Base-by-base conservation (phyloP, 108 stramenopile species). In the Nitzschia palea region DNA sequence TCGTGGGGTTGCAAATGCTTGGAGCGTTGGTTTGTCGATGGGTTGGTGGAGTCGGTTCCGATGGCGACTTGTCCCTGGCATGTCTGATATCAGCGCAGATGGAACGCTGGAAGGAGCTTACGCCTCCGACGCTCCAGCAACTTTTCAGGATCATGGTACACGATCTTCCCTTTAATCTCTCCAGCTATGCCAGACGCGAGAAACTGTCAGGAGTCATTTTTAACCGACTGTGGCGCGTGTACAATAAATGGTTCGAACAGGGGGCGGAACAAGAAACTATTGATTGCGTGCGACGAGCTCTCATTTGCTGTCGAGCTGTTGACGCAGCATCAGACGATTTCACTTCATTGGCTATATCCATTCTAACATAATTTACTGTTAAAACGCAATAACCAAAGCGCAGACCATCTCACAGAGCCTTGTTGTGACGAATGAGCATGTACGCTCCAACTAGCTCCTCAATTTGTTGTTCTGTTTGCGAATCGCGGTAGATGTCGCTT, bases 141-240 rank as follows among this genome's bases (percentile, higher is more conserved):
- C 27, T 40, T 12, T 77, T 70, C 40, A 15, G 35, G 29, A 20
- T 77, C 9, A 34, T 63, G 0, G 63, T 69, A 29, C 68, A 60
- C 48, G 76, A 77, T 70, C 54, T 77, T 2, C 76, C 76, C 10
- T 69, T 50, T 48, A 77, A 77, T 40, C 52, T 77, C 22, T 62
- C 76, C 2, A 63, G 28, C 0, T 77, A 45, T 53, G 32, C 51
- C 1, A 36, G 62, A 25, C 10, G 10, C 4, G 76, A 70, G 55
- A 59, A 56, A 28, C 27, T 77, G 12, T 51, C 53, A 12, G 57
- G 40, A 4, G 57, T 65, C 2, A 44, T 70, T 44, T 69, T 40
- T 18, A 70, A 69, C 32, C 22, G 59, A 28, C 35, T 77, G 26
- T 60, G 48, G 55, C 62, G 76, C 12, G 44, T 77, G 17, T 70